Evolutionary conservation across 306 rosid species (phyloP), one percentile per base, ranked within the genome.

Genomic region (Rosa persica): DNA sequence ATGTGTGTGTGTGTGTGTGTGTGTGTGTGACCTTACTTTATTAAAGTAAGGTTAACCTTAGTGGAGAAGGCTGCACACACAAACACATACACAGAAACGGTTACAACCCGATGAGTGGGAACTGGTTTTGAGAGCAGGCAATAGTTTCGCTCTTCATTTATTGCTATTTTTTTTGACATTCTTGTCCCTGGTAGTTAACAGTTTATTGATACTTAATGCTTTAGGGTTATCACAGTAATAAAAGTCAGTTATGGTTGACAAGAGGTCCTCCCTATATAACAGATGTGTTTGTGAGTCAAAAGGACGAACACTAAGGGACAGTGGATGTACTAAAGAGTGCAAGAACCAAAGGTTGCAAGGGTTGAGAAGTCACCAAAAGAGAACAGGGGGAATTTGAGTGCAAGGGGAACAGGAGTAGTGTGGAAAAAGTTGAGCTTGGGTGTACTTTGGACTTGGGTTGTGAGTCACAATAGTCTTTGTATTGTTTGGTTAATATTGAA

Each of bases 291-390:
- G n/a, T 49, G n/a, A 49, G n/a, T 49, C n/a, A 49, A 49, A 49
- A 16, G 19, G 2, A 8, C 1, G 20, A 49, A 49, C 19, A 4
- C 55, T 16, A 15, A 16, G 55, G 55, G 55, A 43, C 11, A 43
- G 46, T 43, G 36, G 36, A 44, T 44, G 19, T 49, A 49, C 60
- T 23, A 8, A 43, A 17, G 38, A 46, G 46, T 49, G 36, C 27
- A 48, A 30, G 27, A 30, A 71, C 75, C 75, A 71, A 27, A 62
- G 75, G 17, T 71, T 71, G 42, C 25, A 48, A 8, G 46, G 27
- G 55, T 49, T 49, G 34, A 20, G n/a, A 36, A 34, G 13, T 30
- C 34, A 52, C 16, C 7, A 36, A 72, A 49, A 9, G 69, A 57
- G 13, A 7, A 20, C 15, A 3, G 38, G 49, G 23, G 68, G 67